These are phyloP conservation scores for Amphicarpaea edgeworthii DNA, from an alignment of 306 rosid genomes.

Conservation along the genomic window DNA sequence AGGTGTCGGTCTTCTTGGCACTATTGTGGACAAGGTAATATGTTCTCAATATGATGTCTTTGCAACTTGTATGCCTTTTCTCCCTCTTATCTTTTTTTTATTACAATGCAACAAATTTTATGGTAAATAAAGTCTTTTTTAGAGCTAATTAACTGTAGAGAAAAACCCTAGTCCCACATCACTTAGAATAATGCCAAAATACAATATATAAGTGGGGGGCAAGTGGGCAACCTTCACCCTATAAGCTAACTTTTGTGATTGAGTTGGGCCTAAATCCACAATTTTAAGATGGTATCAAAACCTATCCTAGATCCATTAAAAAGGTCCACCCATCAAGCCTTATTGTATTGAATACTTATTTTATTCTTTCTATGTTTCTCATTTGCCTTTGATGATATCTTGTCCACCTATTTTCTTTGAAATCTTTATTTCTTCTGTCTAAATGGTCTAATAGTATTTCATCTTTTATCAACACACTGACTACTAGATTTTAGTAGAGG, in stretches of 20 bases:
- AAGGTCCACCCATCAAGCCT: no score
- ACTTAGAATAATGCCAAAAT: no score
- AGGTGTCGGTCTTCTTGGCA: conserved; percentile 86
- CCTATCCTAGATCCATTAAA: no score
- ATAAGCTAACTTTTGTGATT: no score
- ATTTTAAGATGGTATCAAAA: no score
- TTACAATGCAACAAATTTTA: not conserved
- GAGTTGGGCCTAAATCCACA: no score
- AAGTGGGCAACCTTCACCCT: no score
- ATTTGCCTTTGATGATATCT: not conserved
- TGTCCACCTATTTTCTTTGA: not conserved
- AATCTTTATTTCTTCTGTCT: conserved; percentile 28
- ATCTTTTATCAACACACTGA: conserved; percentile 11
- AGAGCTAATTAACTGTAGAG: conserved; percentile 19
- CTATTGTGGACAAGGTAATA: conserved; percentile 86
- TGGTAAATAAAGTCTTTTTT: conserved; percentile 1
- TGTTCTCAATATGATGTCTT: conserved; percentile 34
- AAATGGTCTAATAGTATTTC: not conserved
- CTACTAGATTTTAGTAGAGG: not conserved
- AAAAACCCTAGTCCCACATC: no score
- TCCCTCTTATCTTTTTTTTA: not conserved
- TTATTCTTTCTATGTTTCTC: conserved; percentile 15
- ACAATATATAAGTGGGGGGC: no score
- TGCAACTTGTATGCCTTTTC: not conserved
- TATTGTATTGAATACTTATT: conserved; percentile 1